Evolutionary conservation across 2,329 filamentous ascomycete genomes (phyloP), one percentile per base, ranked within the genome.

Genomic region (Cytospora paraplurivora): DNA sequence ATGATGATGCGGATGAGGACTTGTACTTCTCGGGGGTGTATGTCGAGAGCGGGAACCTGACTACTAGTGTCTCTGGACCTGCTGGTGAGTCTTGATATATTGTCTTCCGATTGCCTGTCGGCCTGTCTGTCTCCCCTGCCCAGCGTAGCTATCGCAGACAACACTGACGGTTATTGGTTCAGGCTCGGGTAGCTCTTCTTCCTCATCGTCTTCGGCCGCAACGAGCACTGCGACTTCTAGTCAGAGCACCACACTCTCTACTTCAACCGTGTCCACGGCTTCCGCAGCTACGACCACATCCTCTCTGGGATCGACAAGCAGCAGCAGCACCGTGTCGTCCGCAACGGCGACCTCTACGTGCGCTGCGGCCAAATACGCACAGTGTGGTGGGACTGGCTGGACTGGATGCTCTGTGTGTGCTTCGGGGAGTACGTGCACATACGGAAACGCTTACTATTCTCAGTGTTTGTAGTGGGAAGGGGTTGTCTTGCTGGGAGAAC

Each of bases 11-110:
- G 4, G 77, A 73, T 44, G 88, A 91, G 78, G 88, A 91, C 71
- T 87, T 88, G 78, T 90, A 85, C 73, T 91, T 90, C 76, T 88
- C 84, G 4, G 88, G 89, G 10, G 85, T 90, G 4, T 92, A 90
- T 70, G 81, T 91, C 56, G 89, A 92, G 80, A 81, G 77, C 54
- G 86, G 84, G 19, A 59, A 38, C 56, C n/a, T 63, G 50, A 63
- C 38, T 65, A 70, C 62, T 21, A 34, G 59, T 13, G 60, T 64
- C 12, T 53, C 58, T n/a, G 62, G 62, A 19, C 60, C 62, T 4
- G 54, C 17, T 44, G 19, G 62, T 62, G 27, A 50, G 49, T 57
- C n/a, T 8, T 12, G n/a, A 12, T 17, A 11, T 5, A 17, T 7
- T 13, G 3, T 15, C 7, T 11, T 10, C 4, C 5, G 7, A 50